Percentiles rank a stretch among this genome's conserved stretches.
Conservation (phyloP, 2,329 filamentous ascomycete species). For the Paecilomyces sp. region DNA sequence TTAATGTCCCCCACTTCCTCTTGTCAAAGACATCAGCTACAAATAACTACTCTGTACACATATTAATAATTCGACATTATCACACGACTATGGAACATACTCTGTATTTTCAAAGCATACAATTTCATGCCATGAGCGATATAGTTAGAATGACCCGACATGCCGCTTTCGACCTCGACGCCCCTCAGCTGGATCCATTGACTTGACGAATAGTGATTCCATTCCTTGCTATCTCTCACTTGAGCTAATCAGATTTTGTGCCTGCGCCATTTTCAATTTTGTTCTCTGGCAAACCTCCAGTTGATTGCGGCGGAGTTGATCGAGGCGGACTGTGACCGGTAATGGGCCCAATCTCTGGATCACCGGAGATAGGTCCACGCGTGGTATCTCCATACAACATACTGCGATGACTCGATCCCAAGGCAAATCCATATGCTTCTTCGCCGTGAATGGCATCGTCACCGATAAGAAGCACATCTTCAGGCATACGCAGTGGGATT, state of each 20-base stretch:
- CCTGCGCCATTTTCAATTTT: not conserved
- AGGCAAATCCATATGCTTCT: slow-evolving; percentile 31
- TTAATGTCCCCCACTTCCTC: no score
- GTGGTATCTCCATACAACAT: not conserved
- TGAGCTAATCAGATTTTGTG: not conserved
- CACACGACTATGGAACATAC: no score
- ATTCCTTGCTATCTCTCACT: not conserved
- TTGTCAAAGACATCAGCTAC: no score
- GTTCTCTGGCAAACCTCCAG: not conserved
- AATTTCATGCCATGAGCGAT: no score
- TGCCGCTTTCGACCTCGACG: no score
- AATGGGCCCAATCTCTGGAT: not conserved
- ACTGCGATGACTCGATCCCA: slow-evolving; percentile 3
- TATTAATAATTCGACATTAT: no score
- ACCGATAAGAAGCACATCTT: slow-evolving; percentile 39
- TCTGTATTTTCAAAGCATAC: no score
- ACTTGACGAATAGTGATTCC: not conserved
- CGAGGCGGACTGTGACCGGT: not conserved
- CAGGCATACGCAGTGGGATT: slow-evolving; percentile 42
- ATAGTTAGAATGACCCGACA: no score
- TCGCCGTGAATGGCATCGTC: slow-evolving; percentile 45
- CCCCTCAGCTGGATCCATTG: no score
- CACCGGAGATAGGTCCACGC: not conserved
- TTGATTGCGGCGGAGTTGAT: not conserved
- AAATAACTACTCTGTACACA: no score